These are phyloP conservation scores for Rubroshorea leprosula DNA, from an alignment of 345 rosid species.

Conservation along the genomic window DNA sequence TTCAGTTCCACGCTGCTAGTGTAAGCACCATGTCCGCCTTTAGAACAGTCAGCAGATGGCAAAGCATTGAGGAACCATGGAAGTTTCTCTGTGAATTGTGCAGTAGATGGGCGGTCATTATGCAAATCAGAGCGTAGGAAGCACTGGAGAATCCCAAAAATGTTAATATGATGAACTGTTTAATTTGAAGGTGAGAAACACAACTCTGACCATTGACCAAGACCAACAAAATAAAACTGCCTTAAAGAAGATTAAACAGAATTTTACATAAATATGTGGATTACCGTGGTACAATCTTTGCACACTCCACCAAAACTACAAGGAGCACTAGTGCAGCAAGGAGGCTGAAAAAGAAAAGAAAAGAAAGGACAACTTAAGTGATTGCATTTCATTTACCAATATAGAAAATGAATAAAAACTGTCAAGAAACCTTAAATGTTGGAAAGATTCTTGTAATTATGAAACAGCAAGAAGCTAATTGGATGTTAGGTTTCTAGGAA, in stretches of 20 bases:
- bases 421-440: too few species aligned
- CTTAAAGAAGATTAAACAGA: conserved; percentile 2
- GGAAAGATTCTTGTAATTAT: background rate
- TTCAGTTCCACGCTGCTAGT: conserved; percentile 73
- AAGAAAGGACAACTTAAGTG: conserved; percentile 1
- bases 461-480: conserved; percentile 1
- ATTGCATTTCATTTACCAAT: conserved; percentile 6
- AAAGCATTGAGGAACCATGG: conserved; percentile 94
- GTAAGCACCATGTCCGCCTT: conserved; percentile 99
- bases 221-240: background rate
- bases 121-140: conserved; percentile 83
- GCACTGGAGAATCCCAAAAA: conserved; percentile 53
- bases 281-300: conserved; percentile 98
- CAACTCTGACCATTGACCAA: background rate
- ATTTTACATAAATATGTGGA: background rate
- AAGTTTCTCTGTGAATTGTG: conserved; percentile 82
- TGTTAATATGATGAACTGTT: conserved; percentile 8
- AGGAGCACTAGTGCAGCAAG: conserved; percentile 68
- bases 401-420: background rate
- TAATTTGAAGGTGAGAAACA: conserved; percentile 11
- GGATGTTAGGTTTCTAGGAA: background rate
- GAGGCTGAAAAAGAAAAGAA: conserved; percentile 42
- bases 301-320: conserved; percentile 71
- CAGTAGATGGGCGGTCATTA: conserved; percentile 79
- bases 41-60: conserved; percentile 97